Evolutionary conservation across 73 alveolate genomes (phyloP).

Genomic region (Paramecium caudatum): DNA sequence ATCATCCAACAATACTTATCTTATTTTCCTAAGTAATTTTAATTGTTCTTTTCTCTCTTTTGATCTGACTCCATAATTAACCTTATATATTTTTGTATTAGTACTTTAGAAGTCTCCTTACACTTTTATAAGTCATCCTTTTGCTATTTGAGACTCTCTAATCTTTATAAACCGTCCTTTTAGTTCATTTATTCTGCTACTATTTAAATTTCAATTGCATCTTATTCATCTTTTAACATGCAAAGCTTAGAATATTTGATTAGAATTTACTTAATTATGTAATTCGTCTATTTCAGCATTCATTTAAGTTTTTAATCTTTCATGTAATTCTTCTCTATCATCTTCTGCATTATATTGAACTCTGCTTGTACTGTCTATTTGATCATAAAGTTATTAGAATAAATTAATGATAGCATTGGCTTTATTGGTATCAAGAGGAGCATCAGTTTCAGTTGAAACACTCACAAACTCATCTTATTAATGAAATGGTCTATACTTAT

Average conservation of each 20-base stretch:
- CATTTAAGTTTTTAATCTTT: background rate
- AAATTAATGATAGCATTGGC: slow-evolving; percentile 41
- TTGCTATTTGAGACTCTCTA: background rate
- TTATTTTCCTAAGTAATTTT: background rate
- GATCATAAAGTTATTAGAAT: background rate
- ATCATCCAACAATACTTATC: background rate
- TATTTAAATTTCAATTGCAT: background rate
- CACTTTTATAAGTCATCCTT: background rate
- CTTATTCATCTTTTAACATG: background rate
- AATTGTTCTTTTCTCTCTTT: slow-evolving; percentile 42
- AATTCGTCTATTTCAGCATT: slow-evolving; percentile 19
- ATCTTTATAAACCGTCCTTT: slow-evolving; percentile 5
- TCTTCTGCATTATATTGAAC: slow-evolving; percentile 17
- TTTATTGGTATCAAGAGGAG: background rate
- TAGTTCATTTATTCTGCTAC: slow-evolving; percentile 13
- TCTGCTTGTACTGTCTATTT: slow-evolving; percentile 7
- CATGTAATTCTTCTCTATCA: slow-evolving; percentile 15
- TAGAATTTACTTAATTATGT: background rate
- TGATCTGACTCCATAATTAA: slow-evolving; percentile 22
- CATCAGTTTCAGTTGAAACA: slow-evolving; percentile 46
- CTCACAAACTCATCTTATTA: slow-evolving; percentile 39
- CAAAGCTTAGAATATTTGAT: background rate
- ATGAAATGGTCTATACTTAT: slow-evolving; percentile 29
- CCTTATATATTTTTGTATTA: background rate
- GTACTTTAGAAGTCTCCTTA: slow-evolving; percentile 9